Evolutionary conservation across 495 filamentous ascomycete species (phyloP), one percentile per base, ranked within the genome.

Genomic region (Penicillium pulvis): DNA sequence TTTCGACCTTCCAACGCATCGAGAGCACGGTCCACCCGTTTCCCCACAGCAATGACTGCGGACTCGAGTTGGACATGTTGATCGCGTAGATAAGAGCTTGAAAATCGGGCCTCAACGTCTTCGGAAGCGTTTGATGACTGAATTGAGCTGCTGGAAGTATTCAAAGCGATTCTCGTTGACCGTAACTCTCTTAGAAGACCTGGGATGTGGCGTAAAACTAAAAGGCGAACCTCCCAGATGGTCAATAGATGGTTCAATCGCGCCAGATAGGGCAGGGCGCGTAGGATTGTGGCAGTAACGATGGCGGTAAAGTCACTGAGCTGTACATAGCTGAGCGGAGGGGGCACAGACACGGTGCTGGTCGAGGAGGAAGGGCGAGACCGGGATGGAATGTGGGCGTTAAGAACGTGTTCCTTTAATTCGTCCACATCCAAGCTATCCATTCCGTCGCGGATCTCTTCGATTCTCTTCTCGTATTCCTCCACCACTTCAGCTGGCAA

Each of bases 251-350:
- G 79, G 30, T 81, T 85, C 41, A 98, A 72, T 31, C 82, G 83
- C 31, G 88, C 88, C n/a, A 97, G 72, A 44, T 88, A 85, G 2
- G 95, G 94, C 24, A 98, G 79, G 10, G 93, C 85, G 59, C 93
- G 90, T 16, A 98, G 67, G 5, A 92, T 89, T 17, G 90, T 96
- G 23, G 91, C 89, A 24, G 94, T 97, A 43, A 98, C 82, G 36
- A 97, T 79, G 28, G 93, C 87, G 3, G 92, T 93, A 68, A 97
- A 85, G 68, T 95, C 92, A 62, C 92, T 91, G 71, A 97, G 60
- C 60, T 82, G 73, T 48, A 79, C 68, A 79, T 84, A 70, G 69
- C 75, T 69, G 73, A 81, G 82, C 46, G 78, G 75, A 57, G 83
- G 80, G 56, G 79, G 85, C 69, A 75, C 67, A 70, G 83, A 77